These are phyloP conservation scores for Penicillium sp. DNA, from an alignment of 2,329 filamentous ascomycete species.

Conservation along the genomic window DNA sequence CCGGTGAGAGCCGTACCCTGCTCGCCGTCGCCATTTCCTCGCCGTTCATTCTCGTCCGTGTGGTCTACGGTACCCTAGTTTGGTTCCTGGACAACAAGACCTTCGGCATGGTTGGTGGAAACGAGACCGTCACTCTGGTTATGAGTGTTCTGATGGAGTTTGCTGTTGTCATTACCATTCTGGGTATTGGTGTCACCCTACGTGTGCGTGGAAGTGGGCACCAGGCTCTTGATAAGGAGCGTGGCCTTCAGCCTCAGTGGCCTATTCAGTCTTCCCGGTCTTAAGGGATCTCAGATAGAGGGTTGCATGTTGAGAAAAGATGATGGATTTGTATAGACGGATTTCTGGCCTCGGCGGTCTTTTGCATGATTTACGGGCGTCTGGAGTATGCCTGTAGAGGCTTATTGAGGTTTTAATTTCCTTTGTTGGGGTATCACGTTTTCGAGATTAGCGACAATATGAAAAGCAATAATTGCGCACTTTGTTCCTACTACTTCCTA, in stretches of 20 bases:
- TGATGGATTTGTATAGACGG: background rate
- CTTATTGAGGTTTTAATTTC: background rate
- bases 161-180: conserved; percentile 44
- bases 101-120: conserved; percentile 48
- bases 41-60: conserved; percentile 54
- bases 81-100: conserved; percentile 42
- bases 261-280: background rate
- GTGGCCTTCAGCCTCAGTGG: background rate
- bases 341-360: background rate
- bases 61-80: conserved; percentile 50
- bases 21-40: conserved; percentile 45
- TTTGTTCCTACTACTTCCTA: background rate
- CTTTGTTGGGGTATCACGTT: background rate
- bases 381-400: background rate
- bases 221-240: background rate
- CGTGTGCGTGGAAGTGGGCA: conserved; percentile 1
- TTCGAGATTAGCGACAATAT: background rate
- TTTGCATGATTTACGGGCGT: background rate
- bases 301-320: background rate
- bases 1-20: conserved; percentile 51
- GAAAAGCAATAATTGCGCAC: background rate
- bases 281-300: background rate
- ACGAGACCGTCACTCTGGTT: conserved; percentile 43
- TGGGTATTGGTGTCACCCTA: conserved; percentile 34
- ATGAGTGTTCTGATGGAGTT: conserved; percentile 56